phyloP scores from a whole-genome alignment of 768 basidiomycete genomes.

The Trametes gibbosa region DNA sequence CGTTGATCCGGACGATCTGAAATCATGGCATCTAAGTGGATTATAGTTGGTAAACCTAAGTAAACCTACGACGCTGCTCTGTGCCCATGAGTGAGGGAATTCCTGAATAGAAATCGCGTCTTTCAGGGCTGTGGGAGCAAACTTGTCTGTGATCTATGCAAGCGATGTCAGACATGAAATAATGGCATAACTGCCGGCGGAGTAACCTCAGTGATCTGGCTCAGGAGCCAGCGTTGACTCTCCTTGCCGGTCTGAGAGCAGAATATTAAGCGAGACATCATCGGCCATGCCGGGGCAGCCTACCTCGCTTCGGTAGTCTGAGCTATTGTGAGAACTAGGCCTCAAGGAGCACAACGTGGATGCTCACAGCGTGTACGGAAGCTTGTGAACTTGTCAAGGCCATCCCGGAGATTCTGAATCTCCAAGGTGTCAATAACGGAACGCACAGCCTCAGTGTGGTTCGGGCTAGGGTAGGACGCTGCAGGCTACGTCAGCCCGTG shows the following conservation, averaged over 20 bases:
- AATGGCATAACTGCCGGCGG: background rate
- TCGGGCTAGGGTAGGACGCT: constrained; percentile 58
- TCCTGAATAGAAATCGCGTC: constrained; percentile 62
- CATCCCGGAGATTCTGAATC: constrained; percentile 58
- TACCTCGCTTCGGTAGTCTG: constrained; percentile 78
- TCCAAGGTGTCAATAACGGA: constrained; percentile 67
- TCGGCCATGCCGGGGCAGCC: background rate
- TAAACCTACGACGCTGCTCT: constrained; percentile 69
- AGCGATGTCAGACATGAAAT: constrained; percentile 5
- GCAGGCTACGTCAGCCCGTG: constrained; percentile 20
- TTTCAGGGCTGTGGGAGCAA: constrained; percentile 55
- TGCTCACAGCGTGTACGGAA: constrained; percentile 71
- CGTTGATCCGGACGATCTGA: constrained; percentile 76
- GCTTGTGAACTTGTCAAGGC: constrained; percentile 64
- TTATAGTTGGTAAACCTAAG: too few relatives aligned
- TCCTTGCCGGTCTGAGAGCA: constrained; percentile 61
- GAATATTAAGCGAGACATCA: background rate
- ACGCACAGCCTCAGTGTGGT: constrained; percentile 55
- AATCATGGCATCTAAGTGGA: constrained; percentile 11
- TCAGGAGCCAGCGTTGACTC: constrained; percentile 76
- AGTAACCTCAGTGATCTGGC: constrained; percentile 60
- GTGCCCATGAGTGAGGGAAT: constrained; percentile 81
- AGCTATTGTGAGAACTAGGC: constrained; percentile 9
- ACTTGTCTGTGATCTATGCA: constrained; percentile 59
- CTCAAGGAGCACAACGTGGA: constrained; percentile 3